Conservation (phyloP, 1,284 basidiomycete species). For the Cutaneotrichosporon mucoides region DNA sequence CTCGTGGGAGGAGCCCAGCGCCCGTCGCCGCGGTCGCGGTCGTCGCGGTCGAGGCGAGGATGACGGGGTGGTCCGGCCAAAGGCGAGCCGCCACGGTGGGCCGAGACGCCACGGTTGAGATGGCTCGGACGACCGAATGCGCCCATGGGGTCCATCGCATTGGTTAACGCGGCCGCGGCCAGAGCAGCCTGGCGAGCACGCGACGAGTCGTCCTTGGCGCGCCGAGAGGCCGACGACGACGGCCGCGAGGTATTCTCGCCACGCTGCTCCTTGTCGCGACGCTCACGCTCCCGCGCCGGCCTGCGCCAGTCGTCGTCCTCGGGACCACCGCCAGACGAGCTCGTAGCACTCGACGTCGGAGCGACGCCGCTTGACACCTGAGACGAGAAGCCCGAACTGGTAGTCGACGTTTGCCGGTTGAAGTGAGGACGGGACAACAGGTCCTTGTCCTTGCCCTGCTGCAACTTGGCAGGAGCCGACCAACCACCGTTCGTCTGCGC, state of each 20-base stretch:
- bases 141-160: constrained; percentile 33
- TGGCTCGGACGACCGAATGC: constrained; percentile 28
- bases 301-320: constrained; percentile 36
- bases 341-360: constrained; percentile 17
- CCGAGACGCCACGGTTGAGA: constrained; percentile 7
- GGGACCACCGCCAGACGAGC: constrained; percentile 14
- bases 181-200: constrained; percentile 25
- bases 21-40: not conserved
- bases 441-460: constrained; percentile 17
- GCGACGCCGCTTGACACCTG: constrained; percentile 26
- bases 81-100: constrained; percentile 2
- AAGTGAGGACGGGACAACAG: not conserved
- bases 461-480: constrained; percentile 47
- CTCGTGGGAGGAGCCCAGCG: constrained; percentile 12
- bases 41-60: not conserved
- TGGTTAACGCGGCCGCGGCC: constrained; percentile 33
- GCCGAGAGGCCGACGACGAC: constrained; percentile 2
- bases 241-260: not conserved
- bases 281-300: constrained; percentile 12
- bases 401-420: constrained; percentile 17
- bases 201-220: constrained; percentile 16
- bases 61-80: constrained; percentile 4
- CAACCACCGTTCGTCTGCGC: constrained; percentile 30
- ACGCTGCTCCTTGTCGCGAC: constrained; percentile 2
- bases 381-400: constrained; percentile 26